phyloP scores from a whole-genome alignment of 192 early-diverging fungal species.

The Funneliformis mosseae region DNA sequence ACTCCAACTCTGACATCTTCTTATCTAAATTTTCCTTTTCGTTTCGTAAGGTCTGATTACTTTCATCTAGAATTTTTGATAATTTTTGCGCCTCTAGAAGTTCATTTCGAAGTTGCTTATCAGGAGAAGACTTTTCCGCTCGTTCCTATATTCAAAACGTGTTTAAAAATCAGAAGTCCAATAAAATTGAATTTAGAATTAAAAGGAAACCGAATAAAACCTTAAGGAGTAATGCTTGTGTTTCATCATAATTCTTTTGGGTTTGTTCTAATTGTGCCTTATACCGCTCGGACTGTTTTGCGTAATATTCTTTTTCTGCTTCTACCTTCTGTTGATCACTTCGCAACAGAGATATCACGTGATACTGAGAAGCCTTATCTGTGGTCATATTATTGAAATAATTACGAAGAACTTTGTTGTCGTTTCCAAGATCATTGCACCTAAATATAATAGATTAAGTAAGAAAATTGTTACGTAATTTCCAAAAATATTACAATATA shows the following conservation, averaged over 20 bases:
- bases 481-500: constrained; percentile 45
- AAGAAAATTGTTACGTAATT: constrained; percentile 32
- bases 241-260: constrained; percentile 70
- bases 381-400: constrained; percentile 27
- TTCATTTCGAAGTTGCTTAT: constrained; percentile 58
- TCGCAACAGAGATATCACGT: constrained; percentile 68
- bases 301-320: constrained; percentile 64
- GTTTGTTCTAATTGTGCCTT: constrained; percentile 64
- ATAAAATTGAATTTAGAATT: constrained; percentile 32
- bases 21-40: constrained; percentile 52
- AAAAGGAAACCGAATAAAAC: constrained; percentile 48
- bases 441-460: background rate
- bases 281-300: constrained; percentile 69
- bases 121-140: background rate
- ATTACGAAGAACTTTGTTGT: background rate
- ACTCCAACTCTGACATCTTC: constrained; percentile 47
- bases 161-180: background rate
- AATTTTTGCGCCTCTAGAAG: constrained; percentile 70
- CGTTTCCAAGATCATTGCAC: constrained; percentile 19
- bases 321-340: constrained; percentile 74
- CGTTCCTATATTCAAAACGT: background rate
- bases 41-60: constrained; percentile 70
- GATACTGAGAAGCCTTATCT: constrained; percentile 48
- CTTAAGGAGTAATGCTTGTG: constrained; percentile 55
- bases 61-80: constrained; percentile 71